Base-by-base conservation (phyloP, 306 rosid species). In the Lagenaria siceraria region DNA sequence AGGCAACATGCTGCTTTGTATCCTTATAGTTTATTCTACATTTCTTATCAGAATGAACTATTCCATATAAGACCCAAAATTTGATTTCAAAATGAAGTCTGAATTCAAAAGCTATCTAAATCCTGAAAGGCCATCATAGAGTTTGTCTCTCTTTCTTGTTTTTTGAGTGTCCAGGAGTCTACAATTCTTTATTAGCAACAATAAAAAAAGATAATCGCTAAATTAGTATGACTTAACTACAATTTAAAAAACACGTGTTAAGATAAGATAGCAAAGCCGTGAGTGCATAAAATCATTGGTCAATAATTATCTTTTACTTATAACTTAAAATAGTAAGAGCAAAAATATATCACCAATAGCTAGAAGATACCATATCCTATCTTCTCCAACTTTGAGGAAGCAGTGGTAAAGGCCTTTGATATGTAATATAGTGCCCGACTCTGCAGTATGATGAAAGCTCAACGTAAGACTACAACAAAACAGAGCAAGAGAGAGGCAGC, bases 301-400 rank as follows among this genome's bases (percentile, higher is more conserved):
- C 25, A 74, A 7, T 15, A 29, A 29, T 29, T 29, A 29, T 74
- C 77, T 54, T 52, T 52, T 52, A 27, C 46, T 4, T 4, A 54
- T 27, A 53, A 74, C n/a, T 53, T 21, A 65, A 12, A 36, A 76
- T 0, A 42, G 66, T 0, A 24, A 6, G 25, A 43, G 74, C 25
- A 70, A 78, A 42, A 35, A n/a, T 14, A 40, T 61, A 36, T 18
- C 81, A 81, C 6, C 8, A 48, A 48, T 29, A 42, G 59, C 8
- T 27, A 15, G 76, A 46, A 15, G 76, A 48, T 82, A 92, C 97
- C 92, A 53, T 87, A 87, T 85, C 97, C 97, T 59, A 92, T 92
- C 90, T 90, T 95, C 92, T 95, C 97, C 95, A 90, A 82, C 88
- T 95, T 95, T 29, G 96, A 89, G 76, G 96, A 90, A 74, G 97